These are phyloP conservation scores for Zoysia japonica DNA, from an alignment of 176 grass and related monocot species.

Conservation along the genomic window DNA sequence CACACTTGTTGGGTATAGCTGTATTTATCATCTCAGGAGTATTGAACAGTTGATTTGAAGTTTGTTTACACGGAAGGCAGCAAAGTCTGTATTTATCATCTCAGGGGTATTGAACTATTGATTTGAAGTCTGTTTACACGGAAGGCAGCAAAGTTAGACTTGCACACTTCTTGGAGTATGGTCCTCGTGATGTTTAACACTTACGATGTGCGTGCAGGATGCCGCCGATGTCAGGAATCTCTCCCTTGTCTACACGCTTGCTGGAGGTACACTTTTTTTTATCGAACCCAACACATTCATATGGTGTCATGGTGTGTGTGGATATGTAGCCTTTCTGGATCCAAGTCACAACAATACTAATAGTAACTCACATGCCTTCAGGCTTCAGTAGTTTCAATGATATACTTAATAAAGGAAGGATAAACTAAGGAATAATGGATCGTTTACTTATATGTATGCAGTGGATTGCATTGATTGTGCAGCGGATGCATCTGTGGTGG, in stretches of 20 bases:
- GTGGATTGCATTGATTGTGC: conserved; percentile 98
- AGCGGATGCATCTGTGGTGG: conserved; percentile 76
- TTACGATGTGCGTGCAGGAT: conserved; percentile 47
- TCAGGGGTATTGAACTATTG: background rate
- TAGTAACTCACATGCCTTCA: background rate
- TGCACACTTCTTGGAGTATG: background rate
- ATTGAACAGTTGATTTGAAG: background rate
- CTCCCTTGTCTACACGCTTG: conserved; percentile 86
- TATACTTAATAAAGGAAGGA: background rate
- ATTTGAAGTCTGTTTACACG: background rate
- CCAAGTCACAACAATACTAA: background rate
- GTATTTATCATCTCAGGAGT: too few relatives aligned
- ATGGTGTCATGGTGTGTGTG: background rate
- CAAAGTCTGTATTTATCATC: background rate
- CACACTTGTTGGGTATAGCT: too few relatives aligned
- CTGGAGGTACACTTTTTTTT: conserved; percentile 52
- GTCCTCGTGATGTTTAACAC: background rate
- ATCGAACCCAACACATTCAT: background rate
- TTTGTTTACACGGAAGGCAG: background rate
- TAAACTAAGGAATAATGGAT: conserved; percentile 12
- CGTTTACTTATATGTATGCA: conserved; percentile 34
- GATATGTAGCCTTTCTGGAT: background rate
- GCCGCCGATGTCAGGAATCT: conserved; percentile 81
- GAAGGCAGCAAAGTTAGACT: background rate
- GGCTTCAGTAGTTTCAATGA: background rate